These are phyloP conservation scores for Russula vinacea DNA, from an alignment of 768 basidiomycete genomes.

Conservation along the genomic window DNA sequence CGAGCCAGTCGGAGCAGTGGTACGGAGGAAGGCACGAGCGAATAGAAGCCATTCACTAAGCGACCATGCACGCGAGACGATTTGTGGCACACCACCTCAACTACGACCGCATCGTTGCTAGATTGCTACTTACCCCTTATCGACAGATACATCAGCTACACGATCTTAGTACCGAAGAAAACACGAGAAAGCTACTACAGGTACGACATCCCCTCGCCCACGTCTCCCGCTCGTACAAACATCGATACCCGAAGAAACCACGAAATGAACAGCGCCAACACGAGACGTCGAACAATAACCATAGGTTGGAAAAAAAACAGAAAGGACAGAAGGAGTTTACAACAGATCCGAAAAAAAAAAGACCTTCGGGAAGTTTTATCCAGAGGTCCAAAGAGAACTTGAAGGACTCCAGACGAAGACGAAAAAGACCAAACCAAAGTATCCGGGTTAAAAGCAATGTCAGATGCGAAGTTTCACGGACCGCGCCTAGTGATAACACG, in stretches of 20 bases:
- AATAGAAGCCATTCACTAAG: background rate
- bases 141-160: background rate
- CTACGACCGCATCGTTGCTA: background rate
- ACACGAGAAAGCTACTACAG: background rate
- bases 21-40: too few species aligned
- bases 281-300: conserved; percentile 5
- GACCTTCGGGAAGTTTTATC: background rate
- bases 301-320: background rate
- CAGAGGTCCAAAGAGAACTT: background rate
- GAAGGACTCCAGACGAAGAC: conserved; percentile 10
- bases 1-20: too few species aligned
- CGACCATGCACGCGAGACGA: background rate
- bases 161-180: background rate
- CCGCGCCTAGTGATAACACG: background rate
- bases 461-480: background rate
- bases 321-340: background rate
- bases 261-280: background rate
- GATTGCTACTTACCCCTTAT: background rate
- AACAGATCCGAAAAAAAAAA: background rate
- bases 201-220: background rate
- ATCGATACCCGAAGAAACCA: background rate
- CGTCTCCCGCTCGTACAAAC: background rate
- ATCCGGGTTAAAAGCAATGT: background rate
- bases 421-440: background rate
- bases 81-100: background rate